Base-by-base conservation (phyloP, 2,329 filamentous ascomycete genomes). In the Aspergillus aculeatinus region DNA sequence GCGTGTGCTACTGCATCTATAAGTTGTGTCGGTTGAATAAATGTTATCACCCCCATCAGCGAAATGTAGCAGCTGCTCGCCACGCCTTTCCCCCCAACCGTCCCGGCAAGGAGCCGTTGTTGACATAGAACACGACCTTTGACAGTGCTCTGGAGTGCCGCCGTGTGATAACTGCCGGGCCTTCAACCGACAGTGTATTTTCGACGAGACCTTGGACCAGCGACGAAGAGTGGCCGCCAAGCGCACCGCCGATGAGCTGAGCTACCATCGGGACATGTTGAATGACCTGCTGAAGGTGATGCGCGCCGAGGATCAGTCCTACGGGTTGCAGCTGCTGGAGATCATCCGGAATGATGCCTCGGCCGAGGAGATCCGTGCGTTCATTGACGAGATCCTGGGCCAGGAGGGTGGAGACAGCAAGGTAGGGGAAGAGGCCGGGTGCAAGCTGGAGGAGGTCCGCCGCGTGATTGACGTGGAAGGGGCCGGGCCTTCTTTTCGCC, bases 201-300 rank as follows among this genome's bases (percentile, higher is more conserved):
- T 87, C 69, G 87, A 89, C 68, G 83, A 85, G 69, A 84, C 83
- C 1, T 80, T 83, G 35, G 82, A 88, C 58, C 85, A 85, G 9
- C 72, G 77, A 11, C 74, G 76, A 4, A 73, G 76, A 19, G 74
- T 77, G 19, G 74, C 73, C 0, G 74, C 73, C 10, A 79, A 78
- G 60, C 68, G 75, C 9, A 77, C 76, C 4, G 69, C 76, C 2
- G 74, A 77, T 52, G 76, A 78, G 61, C 67, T 78, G 16, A 68
- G 68, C 51, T 75, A 77, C 53, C 74, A 77, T 57, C 76, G 74
- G 7, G 72, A 76, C 58, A 68, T 77, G 55, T 64, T 77, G 1
- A 70, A 76, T 35, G 74, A 76, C 51, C 65, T 79, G 2, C 68
- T 78, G 60, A 68, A 62, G 31, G 64, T 73, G 14, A 70, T 79